These are phyloP conservation scores for Onygena corvina DNA, from an alignment of 2,329 filamentous ascomycete genomes.

Conservation along the genomic window DNA sequence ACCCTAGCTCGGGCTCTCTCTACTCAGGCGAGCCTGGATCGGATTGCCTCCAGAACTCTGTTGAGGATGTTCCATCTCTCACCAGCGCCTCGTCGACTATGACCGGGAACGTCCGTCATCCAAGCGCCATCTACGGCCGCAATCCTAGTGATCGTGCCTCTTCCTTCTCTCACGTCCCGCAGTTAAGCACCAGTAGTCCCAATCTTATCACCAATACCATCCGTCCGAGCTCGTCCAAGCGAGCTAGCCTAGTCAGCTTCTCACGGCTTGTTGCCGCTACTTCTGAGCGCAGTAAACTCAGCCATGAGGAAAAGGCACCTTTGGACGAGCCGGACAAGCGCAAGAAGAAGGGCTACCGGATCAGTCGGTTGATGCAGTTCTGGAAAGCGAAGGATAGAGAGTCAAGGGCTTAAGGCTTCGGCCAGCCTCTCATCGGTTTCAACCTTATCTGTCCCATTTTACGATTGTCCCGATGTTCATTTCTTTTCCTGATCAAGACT, in stretches of 20 bases:
- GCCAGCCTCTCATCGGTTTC: neutral
- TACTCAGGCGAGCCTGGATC: conserved; percentile 26
- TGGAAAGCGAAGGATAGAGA: conserved; percentile 40
- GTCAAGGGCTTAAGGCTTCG: conserved; percentile 12
- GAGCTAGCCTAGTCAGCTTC: conserved; percentile 39
- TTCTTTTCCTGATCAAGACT: neutral
- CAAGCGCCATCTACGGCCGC: conserved; percentile 28
- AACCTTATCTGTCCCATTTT: neutral
- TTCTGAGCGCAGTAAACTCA: conserved; percentile 35
- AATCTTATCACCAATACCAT: conserved; percentile 29
- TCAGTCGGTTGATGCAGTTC: conserved; percentile 40
- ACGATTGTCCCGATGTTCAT: neutral
- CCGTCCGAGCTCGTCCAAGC: conserved; percentile 31
- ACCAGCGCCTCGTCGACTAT: conserved; percentile 40
- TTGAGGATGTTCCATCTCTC: conserved; percentile 40
- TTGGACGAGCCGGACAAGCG: conserved; percentile 29
- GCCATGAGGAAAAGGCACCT: conserved; percentile 35
- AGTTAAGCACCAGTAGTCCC: conserved; percentile 30
- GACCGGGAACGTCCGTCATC: conserved; percentile 35
- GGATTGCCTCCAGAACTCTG: conserved; percentile 32
- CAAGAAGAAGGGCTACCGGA: conserved; percentile 35
- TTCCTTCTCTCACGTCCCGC: conserved; percentile 33
- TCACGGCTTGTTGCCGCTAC: conserved; percentile 37
- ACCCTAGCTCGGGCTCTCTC: conserved; percentile 24
- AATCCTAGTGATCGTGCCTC: conserved; percentile 34